Evolutionary conservation across 2,329 filamentous ascomycete genomes (phyloP), one percentile per base, ranked within the genome.

Genomic region (Botryotinia convoluta): DNA sequence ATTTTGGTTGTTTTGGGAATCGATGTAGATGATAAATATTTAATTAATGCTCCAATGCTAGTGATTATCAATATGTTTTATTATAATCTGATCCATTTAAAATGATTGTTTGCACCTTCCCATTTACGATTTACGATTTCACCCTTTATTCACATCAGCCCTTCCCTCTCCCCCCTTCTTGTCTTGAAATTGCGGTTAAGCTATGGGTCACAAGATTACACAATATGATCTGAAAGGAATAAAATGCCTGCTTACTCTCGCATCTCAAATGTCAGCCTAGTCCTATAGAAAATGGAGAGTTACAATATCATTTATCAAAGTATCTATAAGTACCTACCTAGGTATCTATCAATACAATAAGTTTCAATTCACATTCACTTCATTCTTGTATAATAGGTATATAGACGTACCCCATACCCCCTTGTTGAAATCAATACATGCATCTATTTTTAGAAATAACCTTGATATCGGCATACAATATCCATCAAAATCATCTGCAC

Each of bases 191-290:
- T 69, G 35, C 51, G 26, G 39, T 57, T 44, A 20, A 57, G 37
- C 20, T 26, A 67, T 54, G 62, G 35, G 64, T 67, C 64, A 39
- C 64, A 67, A 48, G 64, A 67, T 67, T 54, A 29, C 64, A 67
- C 64, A 29, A 54, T 54, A 54, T 26, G 22, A 54, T 67, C 45
- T 67, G 32, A 67, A 35, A 67, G 48, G 45, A 35, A 48, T 32
- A 54, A 54, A 42, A 63, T 48, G n/a, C 60, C 42, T 26, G 68
- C 67, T 48, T 32, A 18, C 60, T 37, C 10, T n/a, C 48, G 12
- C 45, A n/a, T 67, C 12, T 57, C 32, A 37, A 35, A 37, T 67
- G 14, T 37, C 26, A 29, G 26, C 16, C 61, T 42, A 29, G 37
- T 42, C 51, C 26, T 57, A 18, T 35, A 16, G 9, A 1, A 35